Evolutionary conservation across 805 yeast species (phyloP).

Genomic region (Metschnikowia lunata): DNA sequence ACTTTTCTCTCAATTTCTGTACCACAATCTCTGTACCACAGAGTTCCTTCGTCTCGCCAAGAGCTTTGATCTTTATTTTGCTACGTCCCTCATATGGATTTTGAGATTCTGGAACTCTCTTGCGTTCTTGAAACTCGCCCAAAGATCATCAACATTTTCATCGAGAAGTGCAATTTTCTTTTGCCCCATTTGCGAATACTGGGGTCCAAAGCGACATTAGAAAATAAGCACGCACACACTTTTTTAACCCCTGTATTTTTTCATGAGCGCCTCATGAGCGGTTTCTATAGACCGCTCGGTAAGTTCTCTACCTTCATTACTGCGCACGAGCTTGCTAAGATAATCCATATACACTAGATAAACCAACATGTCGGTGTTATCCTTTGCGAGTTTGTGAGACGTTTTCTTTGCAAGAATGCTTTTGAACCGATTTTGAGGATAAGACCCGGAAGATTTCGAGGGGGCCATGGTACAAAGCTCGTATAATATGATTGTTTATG

Average conservation of each 20-base stretch:
- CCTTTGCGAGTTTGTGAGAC: slow-evolving; percentile 21
- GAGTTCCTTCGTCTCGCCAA: too few relatives aligned
- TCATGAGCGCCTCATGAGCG: slow-evolving; percentile 30
- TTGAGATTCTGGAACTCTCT: too few relatives aligned
- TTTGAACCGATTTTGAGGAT: slow-evolving; percentile 13
- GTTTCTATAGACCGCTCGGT: slow-evolving; percentile 37
- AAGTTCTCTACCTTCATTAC: slow-evolving; percentile 30
- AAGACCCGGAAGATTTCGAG: slow-evolving; percentile 2
- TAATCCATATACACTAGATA: slow-evolving; percentile 47
- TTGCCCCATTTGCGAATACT: too few relatives aligned
- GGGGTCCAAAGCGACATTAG: too few relatives aligned
- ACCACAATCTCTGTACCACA: too few relatives aligned
- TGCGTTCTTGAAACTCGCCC: too few relatives aligned
- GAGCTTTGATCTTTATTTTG: too few relatives aligned
- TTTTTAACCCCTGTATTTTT: slow-evolving; percentile 32
- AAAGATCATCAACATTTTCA: too few relatives aligned
- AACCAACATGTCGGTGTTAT: slow-evolving; percentile 40
- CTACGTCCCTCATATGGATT: too few relatives aligned
- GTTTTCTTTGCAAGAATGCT: slow-evolving; percentile 9
- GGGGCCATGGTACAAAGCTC: neutral
- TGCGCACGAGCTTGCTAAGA: slow-evolving; percentile 36
- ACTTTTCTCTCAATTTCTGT: too few relatives aligned
- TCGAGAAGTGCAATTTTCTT: too few relatives aligned
- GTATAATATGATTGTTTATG: too few relatives aligned
- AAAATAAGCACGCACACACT: neutral